A percentile compares a stretch with the other conserved stretches of the same genome.
Evolutionary conservation across 2,329 filamentous ascomycete species (phyloP).

Genomic region (Xylaria sp.): DNA sequence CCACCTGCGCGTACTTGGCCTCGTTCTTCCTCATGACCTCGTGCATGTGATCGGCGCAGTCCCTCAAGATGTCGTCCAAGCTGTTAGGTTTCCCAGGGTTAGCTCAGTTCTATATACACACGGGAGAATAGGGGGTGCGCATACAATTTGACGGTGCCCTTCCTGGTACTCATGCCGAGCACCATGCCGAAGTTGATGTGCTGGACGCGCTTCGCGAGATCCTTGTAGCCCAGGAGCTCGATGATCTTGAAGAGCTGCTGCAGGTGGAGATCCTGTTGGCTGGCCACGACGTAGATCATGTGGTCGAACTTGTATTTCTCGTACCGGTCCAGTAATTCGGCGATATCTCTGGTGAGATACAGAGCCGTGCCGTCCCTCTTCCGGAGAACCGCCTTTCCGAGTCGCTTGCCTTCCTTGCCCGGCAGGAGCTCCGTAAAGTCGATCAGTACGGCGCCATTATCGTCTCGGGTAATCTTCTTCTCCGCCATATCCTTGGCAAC

Average conservation of each 20-base stretch:
- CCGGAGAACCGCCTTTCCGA: constrained; percentile 71
- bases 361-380: constrained; percentile 76
- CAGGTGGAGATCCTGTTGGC: constrained; percentile 72
- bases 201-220: constrained; percentile 68
- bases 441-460: constrained; percentile 72
- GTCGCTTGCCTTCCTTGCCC: constrained; percentile 68
- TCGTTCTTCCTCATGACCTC: constrained; percentile 93
- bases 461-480: constrained; percentile 67
- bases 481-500: constrained; percentile 65
- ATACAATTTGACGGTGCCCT: constrained; percentile 65
- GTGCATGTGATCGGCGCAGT: constrained; percentile 94
- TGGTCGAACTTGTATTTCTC: constrained; percentile 68
- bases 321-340: constrained; percentile 68
- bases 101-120: neutral
- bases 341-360: constrained; percentile 79
- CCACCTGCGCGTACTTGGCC: constrained; percentile 87
- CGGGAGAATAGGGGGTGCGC: neutral
- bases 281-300: constrained; percentile 79
- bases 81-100: constrained; percentile 2
- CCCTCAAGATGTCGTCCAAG: constrained; percentile 68
- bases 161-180: constrained; percentile 70
- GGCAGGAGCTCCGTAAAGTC: constrained; percentile 70
- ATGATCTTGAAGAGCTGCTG: constrained; percentile 78
- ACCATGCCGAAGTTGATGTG: constrained; percentile 79
- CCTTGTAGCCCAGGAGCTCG: constrained; percentile 69